Conservation (phyloP, 2,329 filamentous ascomycete genomes). For the Nigrograna mackinnonii region DNA sequence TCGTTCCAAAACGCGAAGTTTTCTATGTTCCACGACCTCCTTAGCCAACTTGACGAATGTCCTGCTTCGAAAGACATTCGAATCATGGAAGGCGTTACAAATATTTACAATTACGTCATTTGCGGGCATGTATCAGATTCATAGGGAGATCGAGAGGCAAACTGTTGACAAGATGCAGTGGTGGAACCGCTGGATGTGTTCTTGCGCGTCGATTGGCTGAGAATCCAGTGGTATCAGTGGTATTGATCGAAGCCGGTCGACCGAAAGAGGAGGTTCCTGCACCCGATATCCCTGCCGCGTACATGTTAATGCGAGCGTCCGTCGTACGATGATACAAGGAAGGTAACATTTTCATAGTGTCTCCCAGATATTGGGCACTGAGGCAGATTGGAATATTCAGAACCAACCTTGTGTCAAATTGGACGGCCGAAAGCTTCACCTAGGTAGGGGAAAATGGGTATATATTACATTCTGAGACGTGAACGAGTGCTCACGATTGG, state of each 20-base stretch:
- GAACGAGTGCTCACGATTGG: too few relatives aligned
- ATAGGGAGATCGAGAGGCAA: too few relatives aligned
- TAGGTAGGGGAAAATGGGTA: constrained; percentile 46
- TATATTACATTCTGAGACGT: too few relatives aligned
- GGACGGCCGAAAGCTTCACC: constrained; percentile 34
- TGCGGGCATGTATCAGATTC: too few relatives aligned
- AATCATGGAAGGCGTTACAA: too few relatives aligned
- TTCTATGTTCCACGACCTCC: too few relatives aligned
- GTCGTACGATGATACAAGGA: not conserved
- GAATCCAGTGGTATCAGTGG: constrained; percentile 17
- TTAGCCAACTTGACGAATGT: too few relatives aligned
- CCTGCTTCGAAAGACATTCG: too few relatives aligned
- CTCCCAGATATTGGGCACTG: constrained; percentile 46
- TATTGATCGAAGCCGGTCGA: constrained; percentile 17
- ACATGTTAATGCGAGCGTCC: not conserved
- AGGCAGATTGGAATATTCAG: constrained; percentile 52
- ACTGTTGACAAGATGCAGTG: too few relatives aligned
- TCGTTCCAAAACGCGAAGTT: too few relatives aligned
- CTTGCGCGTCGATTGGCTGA: constrained; percentile 22
- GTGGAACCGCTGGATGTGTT: constrained; percentile 18
- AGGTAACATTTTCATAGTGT: not conserved
- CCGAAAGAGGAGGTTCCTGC: constrained; percentile 3
- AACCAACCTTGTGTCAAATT: constrained; percentile 38
- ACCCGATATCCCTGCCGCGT: constrained; percentile 1
- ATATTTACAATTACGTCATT: too few relatives aligned